Evolutionary conservation across 352 stramenopile species (phyloP).

Genomic region (Globisporangium emineosum): DNA sequence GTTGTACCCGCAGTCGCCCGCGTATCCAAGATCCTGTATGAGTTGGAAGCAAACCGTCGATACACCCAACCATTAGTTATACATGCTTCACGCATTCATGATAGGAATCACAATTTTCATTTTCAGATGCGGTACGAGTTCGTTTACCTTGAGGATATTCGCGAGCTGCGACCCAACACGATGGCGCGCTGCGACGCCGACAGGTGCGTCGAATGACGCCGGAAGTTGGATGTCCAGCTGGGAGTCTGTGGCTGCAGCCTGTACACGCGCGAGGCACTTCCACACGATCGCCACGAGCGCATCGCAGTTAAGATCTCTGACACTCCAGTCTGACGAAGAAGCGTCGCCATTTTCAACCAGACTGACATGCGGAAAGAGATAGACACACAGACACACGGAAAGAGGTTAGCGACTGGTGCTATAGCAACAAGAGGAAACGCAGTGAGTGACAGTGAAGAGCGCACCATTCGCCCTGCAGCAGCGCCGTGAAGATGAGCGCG

Average conservation of each 20-base stretch:
- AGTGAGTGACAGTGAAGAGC: neutral
- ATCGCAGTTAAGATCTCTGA: conserved; percentile 39
- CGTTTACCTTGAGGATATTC: conserved; percentile 63
- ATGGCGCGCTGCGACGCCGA: conserved; percentile 70
- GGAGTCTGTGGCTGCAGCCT: conserved; percentile 22
- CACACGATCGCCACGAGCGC: conserved; percentile 46
- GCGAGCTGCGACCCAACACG: conserved; percentile 71
- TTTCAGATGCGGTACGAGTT: neutral
- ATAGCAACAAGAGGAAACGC: neutral
- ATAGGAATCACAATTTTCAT: neutral
- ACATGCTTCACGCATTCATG: too few relatives aligned
- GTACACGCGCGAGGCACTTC: conserved; percentile 37
- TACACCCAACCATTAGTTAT: too few relatives aligned
- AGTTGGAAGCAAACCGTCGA: neutral
- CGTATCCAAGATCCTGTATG: conserved; percentile 69
- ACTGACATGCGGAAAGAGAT: neutral
- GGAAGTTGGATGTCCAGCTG: conserved; percentile 28
- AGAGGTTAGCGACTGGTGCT: neutral
- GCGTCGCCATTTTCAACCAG: neutral
- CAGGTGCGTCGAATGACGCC: conserved; percentile 20
- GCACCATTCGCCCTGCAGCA: conserved; percentile 53
- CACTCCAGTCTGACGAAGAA: conserved; percentile 15
- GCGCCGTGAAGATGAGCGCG: conserved; percentile 39
- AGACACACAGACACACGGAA: neutral
- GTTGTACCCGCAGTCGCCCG: conserved; percentile 85